Evolutionary conservation across 169 alveolate species (phyloP).

Genomic region (Eimeria necatrix): DNA sequence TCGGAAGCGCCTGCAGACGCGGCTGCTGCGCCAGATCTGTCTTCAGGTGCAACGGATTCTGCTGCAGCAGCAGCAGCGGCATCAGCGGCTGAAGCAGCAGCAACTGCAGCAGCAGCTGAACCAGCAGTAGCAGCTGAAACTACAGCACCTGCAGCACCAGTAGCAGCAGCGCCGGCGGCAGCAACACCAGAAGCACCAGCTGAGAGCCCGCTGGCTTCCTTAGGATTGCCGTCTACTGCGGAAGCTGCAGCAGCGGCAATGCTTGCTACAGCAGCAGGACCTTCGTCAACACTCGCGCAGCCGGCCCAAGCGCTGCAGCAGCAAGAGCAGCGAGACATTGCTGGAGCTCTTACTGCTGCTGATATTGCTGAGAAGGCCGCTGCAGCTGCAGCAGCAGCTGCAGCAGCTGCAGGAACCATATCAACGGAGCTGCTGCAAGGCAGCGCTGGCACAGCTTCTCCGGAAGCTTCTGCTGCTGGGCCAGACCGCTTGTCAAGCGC

Average conservation of each 20-base stretch:
- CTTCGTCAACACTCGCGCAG: conserved; percentile 6
- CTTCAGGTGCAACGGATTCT: not conserved
- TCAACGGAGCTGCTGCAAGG: conserved; percentile 21
- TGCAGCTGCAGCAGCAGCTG: conserved; percentile 57
- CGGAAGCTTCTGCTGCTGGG: not conserved
- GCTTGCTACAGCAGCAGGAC: conserved; percentile 72
- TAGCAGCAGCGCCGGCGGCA: not conserved
- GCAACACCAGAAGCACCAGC: not conserved
- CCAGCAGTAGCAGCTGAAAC: not conserved
- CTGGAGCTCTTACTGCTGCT: conserved; percentile 9
- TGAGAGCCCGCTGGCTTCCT: not conserved
- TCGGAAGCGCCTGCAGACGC: conserved; percentile 1
- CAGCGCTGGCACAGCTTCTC: not conserved
- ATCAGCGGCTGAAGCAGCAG: not conserved
- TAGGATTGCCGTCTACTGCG: conserved; percentile 15
- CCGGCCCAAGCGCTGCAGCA: conserved; percentile 36
- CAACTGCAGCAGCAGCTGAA: not conserved
- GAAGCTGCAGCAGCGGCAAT: conserved; percentile 57
- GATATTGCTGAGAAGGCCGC: conserved; percentile 36
- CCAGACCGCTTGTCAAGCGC: not conserved
- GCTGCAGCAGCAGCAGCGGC: conserved; percentile 28
- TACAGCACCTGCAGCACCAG: conserved; percentile 2
- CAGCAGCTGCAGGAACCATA: conserved; percentile 5
- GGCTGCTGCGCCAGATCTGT: not conserved
- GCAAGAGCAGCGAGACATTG: conserved; percentile 21